Evolutionary conservation across 2,329 filamentous ascomycete genomes (phyloP).

Genomic region (Colletotrichum tropicale): DNA sequence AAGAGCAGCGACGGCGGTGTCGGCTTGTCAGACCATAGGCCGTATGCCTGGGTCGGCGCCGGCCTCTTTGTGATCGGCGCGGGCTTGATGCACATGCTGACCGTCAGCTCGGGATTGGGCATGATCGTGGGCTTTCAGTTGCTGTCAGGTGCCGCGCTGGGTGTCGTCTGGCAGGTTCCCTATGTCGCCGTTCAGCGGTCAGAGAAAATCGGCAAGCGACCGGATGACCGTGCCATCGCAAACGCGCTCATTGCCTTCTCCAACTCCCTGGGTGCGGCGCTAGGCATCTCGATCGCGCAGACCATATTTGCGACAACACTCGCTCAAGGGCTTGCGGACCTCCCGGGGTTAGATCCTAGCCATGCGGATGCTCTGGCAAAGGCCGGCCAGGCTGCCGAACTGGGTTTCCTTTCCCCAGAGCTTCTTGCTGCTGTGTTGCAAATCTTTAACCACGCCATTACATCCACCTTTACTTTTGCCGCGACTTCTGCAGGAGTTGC

Average conservation of each 20-base stretch:
- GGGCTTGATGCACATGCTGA: conserved; percentile 59
- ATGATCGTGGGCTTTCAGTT: conserved; percentile 53
- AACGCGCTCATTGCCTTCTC: not conserved
- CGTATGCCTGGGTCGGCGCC: conserved; percentile 41
- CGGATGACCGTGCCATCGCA: not conserved
- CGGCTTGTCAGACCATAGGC: not conserved
- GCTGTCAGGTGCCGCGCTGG: not conserved
- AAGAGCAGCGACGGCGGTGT: conserved; percentile 37
- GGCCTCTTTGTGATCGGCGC: conserved; percentile 48
- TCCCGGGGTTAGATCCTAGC: not conserved
- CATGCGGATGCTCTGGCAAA: not conserved
- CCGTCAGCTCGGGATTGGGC: conserved; percentile 55
- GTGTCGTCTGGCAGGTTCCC: not conserved
- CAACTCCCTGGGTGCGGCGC: not conserved
- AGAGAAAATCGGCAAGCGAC: not conserved
- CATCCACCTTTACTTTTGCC: not conserved
- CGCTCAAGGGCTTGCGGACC: not conserved
- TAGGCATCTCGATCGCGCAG: not conserved
- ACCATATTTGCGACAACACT: not conserved
- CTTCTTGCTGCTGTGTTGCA: not conserved
- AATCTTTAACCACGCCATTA: not conserved
- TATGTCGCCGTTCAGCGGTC: not conserved
- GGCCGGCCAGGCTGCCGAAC: not conserved
- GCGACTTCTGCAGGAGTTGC: conserved; percentile 16
- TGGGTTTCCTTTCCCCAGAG: not conserved